A percentile compares a stretch with the other conserved stretches of the same genome.
phyloP scores from a whole-genome alignment of 106 monocot species.

The Xerophyta viscosa region DNA sequence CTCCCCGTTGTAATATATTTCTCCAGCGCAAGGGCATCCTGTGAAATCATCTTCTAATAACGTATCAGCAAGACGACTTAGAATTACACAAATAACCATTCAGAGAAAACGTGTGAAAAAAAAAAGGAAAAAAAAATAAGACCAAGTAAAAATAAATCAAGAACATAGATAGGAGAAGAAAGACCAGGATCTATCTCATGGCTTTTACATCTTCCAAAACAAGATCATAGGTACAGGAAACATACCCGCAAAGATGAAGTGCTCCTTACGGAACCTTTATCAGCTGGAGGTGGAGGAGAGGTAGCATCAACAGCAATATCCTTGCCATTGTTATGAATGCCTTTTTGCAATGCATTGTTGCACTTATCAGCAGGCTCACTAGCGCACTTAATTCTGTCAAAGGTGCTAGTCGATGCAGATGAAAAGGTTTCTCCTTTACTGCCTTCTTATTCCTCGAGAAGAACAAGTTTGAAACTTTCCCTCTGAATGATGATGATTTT shows the following conservation, averaged over 20 bases:
- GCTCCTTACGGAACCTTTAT: slow-evolving; percentile 7
- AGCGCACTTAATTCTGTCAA: slow-evolving; percentile 3
- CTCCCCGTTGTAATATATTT: slow-evolving; percentile 18
- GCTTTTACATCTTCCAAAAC: no score
- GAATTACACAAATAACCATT: no score
- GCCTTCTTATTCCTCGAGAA: slow-evolving; percentile 52
- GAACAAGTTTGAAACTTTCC: slow-evolving; percentile 69
- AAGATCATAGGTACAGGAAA: no score
- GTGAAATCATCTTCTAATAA: slow-evolving; percentile 6
- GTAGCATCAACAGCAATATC: slow-evolving; percentile 3
- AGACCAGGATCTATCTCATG: no score
- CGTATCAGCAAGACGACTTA: no score
- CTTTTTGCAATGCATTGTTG: slow-evolving; percentile 6
- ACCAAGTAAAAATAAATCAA: no score
- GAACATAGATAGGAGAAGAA: no score
- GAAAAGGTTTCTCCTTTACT: slow-evolving; percentile 26
- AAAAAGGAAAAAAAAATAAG: neutral
- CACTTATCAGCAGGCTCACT: slow-evolving; percentile 4
- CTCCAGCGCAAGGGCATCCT: slow-evolving; percentile 35
- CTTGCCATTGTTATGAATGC: neutral
- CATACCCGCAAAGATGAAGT: slow-evolving; percentile 30
- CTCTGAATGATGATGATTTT: slow-evolving; percentile 49
- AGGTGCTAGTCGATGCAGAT: slow-evolving; percentile 4
- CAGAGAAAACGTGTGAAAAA: no score
- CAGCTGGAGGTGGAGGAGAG: slow-evolving; percentile 7